Evolutionary conservation across 371 early-diverging fungal genomes (phyloP).

Genomic region (Mucor sp.): DNA sequence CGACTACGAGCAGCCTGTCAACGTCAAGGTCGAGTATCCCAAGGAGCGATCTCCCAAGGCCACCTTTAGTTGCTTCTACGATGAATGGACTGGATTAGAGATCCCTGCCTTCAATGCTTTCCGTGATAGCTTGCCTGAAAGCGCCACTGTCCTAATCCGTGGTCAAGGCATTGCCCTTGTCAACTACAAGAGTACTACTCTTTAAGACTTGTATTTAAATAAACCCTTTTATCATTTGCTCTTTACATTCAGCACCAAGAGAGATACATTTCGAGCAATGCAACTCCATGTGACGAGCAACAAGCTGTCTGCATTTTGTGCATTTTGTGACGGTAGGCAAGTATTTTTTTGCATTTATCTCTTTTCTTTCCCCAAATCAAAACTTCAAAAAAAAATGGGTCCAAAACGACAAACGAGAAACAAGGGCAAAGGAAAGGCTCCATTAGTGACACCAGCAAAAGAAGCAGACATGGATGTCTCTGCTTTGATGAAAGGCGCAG

Average conservation of each 20-base stretch:
- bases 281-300: not conserved
- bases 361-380: not conserved
- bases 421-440: not conserved
- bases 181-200: constrained; percentile 12
- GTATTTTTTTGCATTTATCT: not conserved
- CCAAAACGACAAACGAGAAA: not conserved
- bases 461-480: not conserved
- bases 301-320: not conserved
- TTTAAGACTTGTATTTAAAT: constrained; percentile 5
- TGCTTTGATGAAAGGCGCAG: not conserved
- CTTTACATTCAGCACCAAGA: too few species aligned
- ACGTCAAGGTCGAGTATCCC: constrained; percentile 38
- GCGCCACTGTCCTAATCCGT: constrained; percentile 29
- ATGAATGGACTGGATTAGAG: constrained; percentile 44
- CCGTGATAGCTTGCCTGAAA: constrained; percentile 27
- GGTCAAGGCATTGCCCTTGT: constrained; percentile 38
- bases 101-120: constrained; percentile 40
- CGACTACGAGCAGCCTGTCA: constrained; percentile 34
- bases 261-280: too few species aligned
- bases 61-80: constrained; percentile 43
- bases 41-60: constrained; percentile 17
- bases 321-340: not conserved
- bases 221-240: not conserved
- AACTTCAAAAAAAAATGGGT: not conserved
- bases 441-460: not conserved